Evolutionary conservation across 1,284 basidiomycete genomes (phyloP), one percentile per base, ranked within the genome.

Genomic region (Leccinum cinnamomeum): DNA sequence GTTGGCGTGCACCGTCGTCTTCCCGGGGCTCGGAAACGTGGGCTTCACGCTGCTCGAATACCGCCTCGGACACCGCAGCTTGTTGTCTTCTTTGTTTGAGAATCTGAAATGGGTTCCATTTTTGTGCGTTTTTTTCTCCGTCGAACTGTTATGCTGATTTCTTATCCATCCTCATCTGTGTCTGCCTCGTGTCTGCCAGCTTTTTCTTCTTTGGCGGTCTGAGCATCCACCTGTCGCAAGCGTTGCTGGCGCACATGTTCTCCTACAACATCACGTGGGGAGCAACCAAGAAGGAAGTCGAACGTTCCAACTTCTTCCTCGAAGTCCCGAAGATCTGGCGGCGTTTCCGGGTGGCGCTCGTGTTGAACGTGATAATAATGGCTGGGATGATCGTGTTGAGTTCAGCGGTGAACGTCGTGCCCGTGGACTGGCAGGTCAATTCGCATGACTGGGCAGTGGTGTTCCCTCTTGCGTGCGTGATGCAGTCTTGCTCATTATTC

Each of bases 141-240:
- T 53, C 51, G 51, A 30, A 60, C n/a, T 30, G 12, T n/a, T 51
- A 16, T 2, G 18, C 12, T 5, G 20, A 41, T 25, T 48, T 11
- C 12, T 2, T 20, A 5, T 90, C 14, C 91, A 20, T 46, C 58
- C 57, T 41, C 44, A 35, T 48, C 51, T 30, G 61, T 30, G 8
- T 30, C 6, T 35, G n/a, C 25, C 2, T 23, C 51, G 23, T 48
- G 12, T 41, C 64, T 33, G 12, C 3, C 71, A 92, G 91, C 80
- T 88, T 89, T 77, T 91, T 92, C 80, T 94, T 94, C 83, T 94
- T 94, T 71, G 86, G 87, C 20, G 91, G 92, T 0, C 79, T 94
- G 58, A 87, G 86, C 56, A 83, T 91, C 58, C 91, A 91, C 65
- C 82, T 94, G 23, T 81, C 86, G 1, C 82, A 83, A 30, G 90